Percentiles rank a stretch among this genome's conserved stretches.
Conservation (phyloP, 2,329 filamentous ascomycete genomes). For the Dothistroma septosporum region DNA sequence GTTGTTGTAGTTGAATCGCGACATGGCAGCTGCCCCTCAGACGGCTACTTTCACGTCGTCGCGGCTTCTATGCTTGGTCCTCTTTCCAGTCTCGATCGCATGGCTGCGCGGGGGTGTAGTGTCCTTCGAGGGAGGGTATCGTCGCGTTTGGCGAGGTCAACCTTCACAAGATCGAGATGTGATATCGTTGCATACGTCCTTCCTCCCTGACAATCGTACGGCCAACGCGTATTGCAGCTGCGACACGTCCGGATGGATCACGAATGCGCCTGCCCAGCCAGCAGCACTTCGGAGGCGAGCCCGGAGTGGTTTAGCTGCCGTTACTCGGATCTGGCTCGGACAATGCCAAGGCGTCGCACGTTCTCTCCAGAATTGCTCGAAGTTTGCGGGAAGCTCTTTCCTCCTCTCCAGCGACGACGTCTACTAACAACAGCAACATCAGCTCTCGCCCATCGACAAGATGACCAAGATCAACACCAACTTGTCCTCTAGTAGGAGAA, state of each 20-base stretch:
- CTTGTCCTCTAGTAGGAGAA: slow-evolving; percentile 82
- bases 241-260: background rate
- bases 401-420: slow-evolving; percentile 19
- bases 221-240: background rate
- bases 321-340: slow-evolving; percentile 1
- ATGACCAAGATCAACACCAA: slow-evolving; percentile 68
- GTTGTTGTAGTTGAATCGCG: slow-evolving; percentile 29
- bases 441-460: slow-evolving; percentile 39
- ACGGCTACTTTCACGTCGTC: background rate
- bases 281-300: no score
- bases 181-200: background rate
- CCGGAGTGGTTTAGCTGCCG: background rate
- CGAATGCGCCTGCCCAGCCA: background rate
- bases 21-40: slow-evolving; percentile 16
- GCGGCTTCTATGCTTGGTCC: background rate
- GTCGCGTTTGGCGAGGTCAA: background rate
- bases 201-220: background rate
- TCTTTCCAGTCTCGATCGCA: background rate
- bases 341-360: background rate
- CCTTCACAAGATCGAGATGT: background rate
- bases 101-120: background rate
- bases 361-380: background rate
- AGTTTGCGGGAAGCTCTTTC: background rate
- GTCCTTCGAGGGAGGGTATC: background rate
- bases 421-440: slow-evolving; percentile 18